Percentiles rank a stretch among this genome's conserved stretches.
These are phyloP conservation scores for Warburgia ugandensis DNA, from an alignment of 164 flowering plant species.

Conservation along the genomic window DNA sequence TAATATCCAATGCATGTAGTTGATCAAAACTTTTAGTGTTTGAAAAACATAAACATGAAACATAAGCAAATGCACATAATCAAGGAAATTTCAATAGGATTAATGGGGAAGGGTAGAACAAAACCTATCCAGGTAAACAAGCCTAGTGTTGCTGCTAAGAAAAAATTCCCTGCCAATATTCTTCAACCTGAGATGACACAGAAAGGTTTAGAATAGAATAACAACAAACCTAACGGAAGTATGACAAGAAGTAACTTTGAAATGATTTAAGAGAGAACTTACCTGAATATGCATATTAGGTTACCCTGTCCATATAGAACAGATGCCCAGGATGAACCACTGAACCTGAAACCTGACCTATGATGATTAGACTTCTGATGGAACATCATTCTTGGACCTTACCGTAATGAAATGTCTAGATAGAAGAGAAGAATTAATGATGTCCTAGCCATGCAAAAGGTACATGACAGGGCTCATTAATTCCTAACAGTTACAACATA, in stretches of 20 bases:
- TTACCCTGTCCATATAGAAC: conserved; percentile 86
- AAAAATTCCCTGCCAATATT: conserved; percentile 68
- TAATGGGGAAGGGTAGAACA: background rate
- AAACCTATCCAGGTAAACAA: conserved; percentile 70
- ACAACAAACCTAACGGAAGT: background rate
- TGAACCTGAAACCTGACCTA: conserved; percentile 52
- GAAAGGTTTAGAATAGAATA: conserved; percentile 4
- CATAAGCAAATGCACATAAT: background rate
- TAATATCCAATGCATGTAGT: background rate
- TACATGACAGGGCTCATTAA: too few species aligned
- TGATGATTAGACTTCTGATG: background rate
- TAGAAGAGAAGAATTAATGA: too few species aligned
- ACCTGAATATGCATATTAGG: conserved; percentile 70
- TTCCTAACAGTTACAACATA: too few species aligned
- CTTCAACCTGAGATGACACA: conserved; percentile 47
- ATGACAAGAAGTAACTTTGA: background rate
- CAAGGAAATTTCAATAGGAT: background rate
- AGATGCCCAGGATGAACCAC: conserved; percentile 81
- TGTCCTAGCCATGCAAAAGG: too few species aligned
- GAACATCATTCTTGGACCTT: background rate
- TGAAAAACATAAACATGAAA: background rate
- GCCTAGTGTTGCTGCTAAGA: conserved; percentile 65
- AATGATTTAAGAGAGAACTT: conserved; percentile 9
- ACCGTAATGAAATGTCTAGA: too few species aligned
- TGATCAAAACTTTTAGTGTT: background rate